Conservation (phyloP, 2,329 filamentous ascomycete species). For the Elsinoe australis region DNA sequence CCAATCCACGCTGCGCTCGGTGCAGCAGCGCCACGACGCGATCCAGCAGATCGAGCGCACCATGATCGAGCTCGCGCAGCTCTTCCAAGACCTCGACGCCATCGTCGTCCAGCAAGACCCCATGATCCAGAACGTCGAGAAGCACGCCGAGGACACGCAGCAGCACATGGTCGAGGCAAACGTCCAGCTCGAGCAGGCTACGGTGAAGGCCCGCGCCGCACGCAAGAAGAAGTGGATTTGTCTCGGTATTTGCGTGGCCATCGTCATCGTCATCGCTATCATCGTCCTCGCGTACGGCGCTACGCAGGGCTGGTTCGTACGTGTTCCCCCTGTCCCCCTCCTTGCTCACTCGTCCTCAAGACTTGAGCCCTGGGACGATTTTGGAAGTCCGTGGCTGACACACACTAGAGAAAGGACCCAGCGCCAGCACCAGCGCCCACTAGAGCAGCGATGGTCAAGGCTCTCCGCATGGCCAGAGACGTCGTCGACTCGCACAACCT, state of each 20-base stretch:
- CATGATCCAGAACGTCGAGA: slow-evolving; percentile 71
- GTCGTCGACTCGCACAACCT: background rate
- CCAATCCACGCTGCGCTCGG: slow-evolving; percentile 67
- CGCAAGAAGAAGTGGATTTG: slow-evolving; percentile 97
- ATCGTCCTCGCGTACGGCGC: slow-evolving; percentile 32
- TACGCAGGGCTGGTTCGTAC: slow-evolving; percentile 20
- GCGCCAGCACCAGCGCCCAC: slow-evolving; percentile 2
- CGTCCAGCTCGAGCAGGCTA: slow-evolving; percentile 70
- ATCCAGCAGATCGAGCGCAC: slow-evolving; percentile 89
- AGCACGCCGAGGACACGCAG: slow-evolving; percentile 76
- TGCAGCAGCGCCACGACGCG: slow-evolving; percentile 73
- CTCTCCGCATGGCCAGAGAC: slow-evolving; percentile 6
- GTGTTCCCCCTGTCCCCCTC: background rate
- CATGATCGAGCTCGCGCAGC: slow-evolving; percentile 75
- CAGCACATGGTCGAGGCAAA: slow-evolving; percentile 81
- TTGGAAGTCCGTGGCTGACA: too few species aligned
- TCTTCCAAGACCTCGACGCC: slow-evolving; percentile 85
- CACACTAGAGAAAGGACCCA: slow-evolving; percentile 5
- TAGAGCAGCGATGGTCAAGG: background rate
- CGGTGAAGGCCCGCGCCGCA: slow-evolving; percentile 69
- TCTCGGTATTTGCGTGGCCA: slow-evolving; percentile 56
- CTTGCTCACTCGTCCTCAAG: too few species aligned
- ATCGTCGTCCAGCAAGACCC: slow-evolving; percentile 81
- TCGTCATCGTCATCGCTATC: slow-evolving; percentile 33
- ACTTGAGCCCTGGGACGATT: too few species aligned